A percentile compares a stretch with the other conserved stretches of the same genome.
phyloP scores from a whole-genome alignment of 352 stramenopile species.

The Globisporangium ultimum region DNA sequence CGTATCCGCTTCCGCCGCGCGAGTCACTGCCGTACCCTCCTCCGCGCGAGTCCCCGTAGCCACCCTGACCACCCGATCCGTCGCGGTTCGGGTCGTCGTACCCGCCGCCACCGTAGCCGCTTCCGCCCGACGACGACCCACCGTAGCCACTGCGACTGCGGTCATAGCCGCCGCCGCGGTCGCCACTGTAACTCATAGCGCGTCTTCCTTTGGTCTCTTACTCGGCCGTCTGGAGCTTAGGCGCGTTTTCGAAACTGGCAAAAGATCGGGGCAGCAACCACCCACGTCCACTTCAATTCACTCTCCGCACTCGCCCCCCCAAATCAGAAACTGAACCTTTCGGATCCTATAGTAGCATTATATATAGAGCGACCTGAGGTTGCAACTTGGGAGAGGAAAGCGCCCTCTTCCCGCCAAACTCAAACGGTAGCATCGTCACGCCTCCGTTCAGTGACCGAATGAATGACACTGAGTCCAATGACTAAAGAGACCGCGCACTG shows the following conservation, averaged over 20 bases:
- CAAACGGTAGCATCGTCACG: background rate
- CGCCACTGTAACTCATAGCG: conserved; percentile 47
- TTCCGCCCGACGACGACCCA: conserved; percentile 13
- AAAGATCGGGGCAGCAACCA: background rate
- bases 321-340: background rate
- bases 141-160: conserved; percentile 24
- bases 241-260: conserved; percentile 1
- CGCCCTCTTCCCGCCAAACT: background rate
- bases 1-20: background rate
- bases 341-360: too few species aligned
- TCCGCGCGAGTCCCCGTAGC: conserved; percentile 27
- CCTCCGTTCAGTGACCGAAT: background rate
- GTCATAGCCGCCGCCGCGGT: conserved; percentile 22
- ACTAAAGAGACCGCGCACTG: too few species aligned
- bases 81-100: conserved; percentile 15
- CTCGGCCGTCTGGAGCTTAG: background rate
- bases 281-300: background rate
- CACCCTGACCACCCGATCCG: conserved; percentile 1
- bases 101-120: conserved; percentile 7
- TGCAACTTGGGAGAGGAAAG: conserved; percentile 1
- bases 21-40: conserved; percentile 16
- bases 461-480: background rate
- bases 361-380: background rate
- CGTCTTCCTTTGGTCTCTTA: background rate
- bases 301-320: background rate